phyloP scores from a whole-genome alignment of 352 stramenopile genomes.

The Pythium phragmitis region DNA sequence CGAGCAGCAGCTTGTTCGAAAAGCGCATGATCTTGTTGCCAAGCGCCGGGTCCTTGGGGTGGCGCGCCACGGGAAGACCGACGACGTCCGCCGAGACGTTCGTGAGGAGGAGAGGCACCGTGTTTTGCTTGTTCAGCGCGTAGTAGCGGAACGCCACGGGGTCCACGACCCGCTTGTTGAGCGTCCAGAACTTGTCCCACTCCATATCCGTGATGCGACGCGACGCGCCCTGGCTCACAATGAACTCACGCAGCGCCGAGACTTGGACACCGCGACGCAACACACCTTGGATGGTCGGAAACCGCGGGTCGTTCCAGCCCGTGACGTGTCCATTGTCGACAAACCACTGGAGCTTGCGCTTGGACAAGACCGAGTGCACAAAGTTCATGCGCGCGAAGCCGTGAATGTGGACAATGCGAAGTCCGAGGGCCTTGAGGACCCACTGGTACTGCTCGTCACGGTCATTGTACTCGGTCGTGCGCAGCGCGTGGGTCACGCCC shows the following conservation, averaged over 20 bases:
- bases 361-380: slow-evolving; percentile 98
- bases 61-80: slow-evolving; percentile 59
- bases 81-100: slow-evolving; percentile 67
- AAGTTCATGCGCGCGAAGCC: slow-evolving; percentile 99
- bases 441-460: slow-evolving; percentile 98
- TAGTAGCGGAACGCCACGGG: slow-evolving; percentile 95
- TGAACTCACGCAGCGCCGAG: slow-evolving; percentile 95
- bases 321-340: slow-evolving; percentile 96
- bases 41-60: slow-evolving; percentile 79
- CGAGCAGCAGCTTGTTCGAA: slow-evolving; percentile 89
- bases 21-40: slow-evolving; percentile 91
- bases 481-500: slow-evolving; percentile 98
- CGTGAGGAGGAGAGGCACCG: slow-evolving; percentile 88
- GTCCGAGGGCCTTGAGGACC: slow-evolving; percentile 85
- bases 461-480: slow-evolving; percentile 99
- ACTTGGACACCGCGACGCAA: slow-evolving; percentile 96
- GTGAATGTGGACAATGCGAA: slow-evolving; percentile 89
- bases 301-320: slow-evolving; percentile 98
- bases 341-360: slow-evolving; percentile 99
- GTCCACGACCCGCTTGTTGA: slow-evolving; percentile 99
- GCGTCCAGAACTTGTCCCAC: slow-evolving; percentile 99
- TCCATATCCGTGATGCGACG: slow-evolving; percentile 98
- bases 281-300: slow-evolving; percentile 98
- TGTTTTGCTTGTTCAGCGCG: slow-evolving; percentile 90
- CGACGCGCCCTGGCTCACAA: slow-evolving; percentile 96